Conservation (phyloP, 768 basidiomycete genomes). For the Pleurotus platypus region DNA sequence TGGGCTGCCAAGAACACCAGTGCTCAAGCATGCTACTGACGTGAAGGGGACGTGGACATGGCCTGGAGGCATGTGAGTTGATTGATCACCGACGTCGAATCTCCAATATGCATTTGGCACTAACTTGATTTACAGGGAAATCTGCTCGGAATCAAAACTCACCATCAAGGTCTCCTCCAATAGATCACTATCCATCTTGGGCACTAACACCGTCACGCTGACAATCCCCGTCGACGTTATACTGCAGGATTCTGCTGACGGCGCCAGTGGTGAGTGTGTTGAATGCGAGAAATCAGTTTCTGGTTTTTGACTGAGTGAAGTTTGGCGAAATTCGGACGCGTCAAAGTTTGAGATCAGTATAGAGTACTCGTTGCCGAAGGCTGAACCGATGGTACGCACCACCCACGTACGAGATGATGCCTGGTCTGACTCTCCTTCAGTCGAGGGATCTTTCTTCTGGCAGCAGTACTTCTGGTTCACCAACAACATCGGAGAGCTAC, state of each 20-base stretch:
- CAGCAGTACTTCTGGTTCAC: not conserved
- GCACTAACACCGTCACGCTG: not conserved
- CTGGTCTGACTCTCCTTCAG: not conserved
- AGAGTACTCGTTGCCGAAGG: not conserved
- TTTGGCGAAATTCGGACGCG: not conserved
- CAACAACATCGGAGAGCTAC: not conserved
- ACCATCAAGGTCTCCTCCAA: not conserved
- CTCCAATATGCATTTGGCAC: not conserved
- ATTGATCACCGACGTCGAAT: not conserved
- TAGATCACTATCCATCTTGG: not conserved
- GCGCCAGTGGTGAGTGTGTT: not conserved
- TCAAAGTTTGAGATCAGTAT: not conserved
- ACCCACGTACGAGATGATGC: not conserved
- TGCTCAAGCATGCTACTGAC: not conserved
- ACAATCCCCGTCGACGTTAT: not conserved
- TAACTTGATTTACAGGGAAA: not conserved
- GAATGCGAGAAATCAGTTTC: too few relatives aligned
- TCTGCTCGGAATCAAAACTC: not conserved
- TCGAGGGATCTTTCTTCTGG: not conserved
- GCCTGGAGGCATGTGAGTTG: not conserved
- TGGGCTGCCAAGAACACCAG: not conserved
- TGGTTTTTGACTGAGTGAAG: not conserved
- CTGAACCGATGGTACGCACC: not conserved
- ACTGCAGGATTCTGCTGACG: not conserved
- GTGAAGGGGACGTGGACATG: not conserved